A percentile compares a stretch with the other conserved stretches of the same genome.
phyloP scores from a whole-genome alignment of 1,284 basidiomycete species.

The Pyrrhoderma noxium region DNA sequence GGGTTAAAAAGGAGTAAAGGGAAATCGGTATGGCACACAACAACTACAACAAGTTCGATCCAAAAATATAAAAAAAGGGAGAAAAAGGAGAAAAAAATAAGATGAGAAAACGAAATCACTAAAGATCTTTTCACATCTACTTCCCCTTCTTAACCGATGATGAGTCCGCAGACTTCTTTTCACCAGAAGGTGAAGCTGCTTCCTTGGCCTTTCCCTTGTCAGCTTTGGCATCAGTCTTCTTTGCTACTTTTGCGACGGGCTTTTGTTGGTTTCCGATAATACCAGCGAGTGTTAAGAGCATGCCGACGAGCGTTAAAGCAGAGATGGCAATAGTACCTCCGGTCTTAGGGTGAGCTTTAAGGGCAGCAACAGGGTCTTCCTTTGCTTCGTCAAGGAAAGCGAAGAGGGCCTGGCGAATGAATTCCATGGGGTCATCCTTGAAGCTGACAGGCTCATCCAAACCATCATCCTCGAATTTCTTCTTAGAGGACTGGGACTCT shows the following conservation, averaged over 20 bases:
- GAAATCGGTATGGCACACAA: too few relatives aligned
- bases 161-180: too few relatives aligned
- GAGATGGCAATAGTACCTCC: conserved; percentile 69
- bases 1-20: too few relatives aligned
- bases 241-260: conserved; percentile 51
- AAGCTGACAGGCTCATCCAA: conserved; percentile 51
- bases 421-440: conserved; percentile 68
- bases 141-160: too few relatives aligned
- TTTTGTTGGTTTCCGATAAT: conserved; percentile 67
- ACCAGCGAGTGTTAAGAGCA: conserved; percentile 75
- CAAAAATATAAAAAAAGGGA: too few relatives aligned
- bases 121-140: too few relatives aligned
- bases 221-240: too few relatives aligned
- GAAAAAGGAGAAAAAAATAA: too few relatives aligned
- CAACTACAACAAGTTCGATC: too few relatives aligned
- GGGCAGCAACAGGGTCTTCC: conserved; percentile 64
- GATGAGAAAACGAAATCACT: too few relatives aligned
- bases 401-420: conserved; percentile 69
- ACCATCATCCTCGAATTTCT: conserved; percentile 39
- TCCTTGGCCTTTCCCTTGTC: too few relatives aligned
- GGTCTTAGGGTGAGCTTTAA: conserved; percentile 80
- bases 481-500: conserved; percentile 36
- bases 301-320: conserved; percentile 72
- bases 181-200: too few relatives aligned
- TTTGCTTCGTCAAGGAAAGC: conserved; percentile 69